Percentiles rank a stretch among this genome's conserved stretches.
Evolutionary conservation across 371 early-diverging fungal genomes (phyloP).

Genomic region (Circinella umbellata): DNA sequence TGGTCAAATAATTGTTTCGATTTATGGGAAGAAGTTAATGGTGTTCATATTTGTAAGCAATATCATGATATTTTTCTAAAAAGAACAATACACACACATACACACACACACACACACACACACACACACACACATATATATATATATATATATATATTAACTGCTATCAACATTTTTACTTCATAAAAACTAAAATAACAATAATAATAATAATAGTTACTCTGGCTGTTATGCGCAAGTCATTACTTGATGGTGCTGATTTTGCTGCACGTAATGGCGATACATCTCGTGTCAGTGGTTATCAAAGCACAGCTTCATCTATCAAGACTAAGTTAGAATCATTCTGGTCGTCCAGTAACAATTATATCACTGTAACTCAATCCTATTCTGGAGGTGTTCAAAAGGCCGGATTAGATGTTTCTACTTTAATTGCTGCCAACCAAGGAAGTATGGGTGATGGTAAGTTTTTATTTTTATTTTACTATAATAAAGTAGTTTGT

Average conservation of each 20-base stretch:
- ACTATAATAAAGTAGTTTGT: too few relatives aligned
- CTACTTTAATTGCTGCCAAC: conserved; percentile 67
- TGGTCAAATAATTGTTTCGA: conserved; percentile 57
- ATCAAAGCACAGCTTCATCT: conserved; percentile 16
- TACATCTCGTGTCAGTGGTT: conserved; percentile 3
- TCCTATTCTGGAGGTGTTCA: conserved; percentile 46
- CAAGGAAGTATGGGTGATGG: conserved; percentile 35
- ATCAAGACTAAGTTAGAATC: conserved; percentile 40
- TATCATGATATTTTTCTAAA: too few relatives aligned
- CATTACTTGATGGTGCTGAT: conserved; percentile 32
- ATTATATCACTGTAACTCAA: conserved; percentile 47
- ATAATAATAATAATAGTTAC: neutral
- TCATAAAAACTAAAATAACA: too few relatives aligned
- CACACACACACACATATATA: too few relatives aligned
- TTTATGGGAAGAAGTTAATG: conserved; percentile 66
- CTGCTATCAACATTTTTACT: too few relatives aligned
- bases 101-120: too few relatives aligned
- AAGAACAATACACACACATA: too few relatives aligned
- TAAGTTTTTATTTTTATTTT: neutral
- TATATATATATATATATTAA: too few relatives aligned
- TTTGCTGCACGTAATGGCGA: conserved; percentile 15
- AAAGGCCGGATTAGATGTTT: conserved; percentile 58
- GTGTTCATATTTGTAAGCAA: conserved; percentile 72
- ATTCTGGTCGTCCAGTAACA: conserved; percentile 49
- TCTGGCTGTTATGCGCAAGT: conserved; percentile 62